Evolutionary conservation across 352 stramenopile species (phyloP).

Genomic region (Phytophthora meadii): DNA sequence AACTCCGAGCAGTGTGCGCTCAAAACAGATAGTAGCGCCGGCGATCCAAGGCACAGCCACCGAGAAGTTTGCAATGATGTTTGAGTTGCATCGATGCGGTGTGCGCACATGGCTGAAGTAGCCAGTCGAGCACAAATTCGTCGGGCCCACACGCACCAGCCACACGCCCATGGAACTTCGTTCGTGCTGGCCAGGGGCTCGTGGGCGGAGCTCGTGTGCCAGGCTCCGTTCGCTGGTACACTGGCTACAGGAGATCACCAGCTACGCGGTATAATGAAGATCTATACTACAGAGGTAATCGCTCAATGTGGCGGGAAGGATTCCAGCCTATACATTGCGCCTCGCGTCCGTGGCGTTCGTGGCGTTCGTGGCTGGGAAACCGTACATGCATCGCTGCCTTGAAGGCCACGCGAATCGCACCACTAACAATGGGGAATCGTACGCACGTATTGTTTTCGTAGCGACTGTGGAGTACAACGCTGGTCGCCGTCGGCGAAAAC

Average conservation of each 20-base stretch:
- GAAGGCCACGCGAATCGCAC: too few species aligned
- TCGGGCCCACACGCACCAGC: neutral
- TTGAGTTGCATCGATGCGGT: conserved; percentile 3
- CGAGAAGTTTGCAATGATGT: neutral
- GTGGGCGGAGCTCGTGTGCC: neutral
- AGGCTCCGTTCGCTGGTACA: neutral
- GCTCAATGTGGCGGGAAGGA: neutral
- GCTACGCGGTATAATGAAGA: too few species aligned
- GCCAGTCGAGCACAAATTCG: conserved; percentile 2
- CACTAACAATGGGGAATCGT: too few species aligned
- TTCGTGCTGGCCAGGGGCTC: neutral
- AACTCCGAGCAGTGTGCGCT: neutral
- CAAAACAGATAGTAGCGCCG: conserved; percentile 11
- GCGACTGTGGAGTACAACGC: neutral
- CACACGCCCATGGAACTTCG: conserved; percentile 5
- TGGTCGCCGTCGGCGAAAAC: neutral
- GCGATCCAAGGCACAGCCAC: neutral
- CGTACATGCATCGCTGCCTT: too few species aligned
- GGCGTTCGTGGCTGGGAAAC: neutral
- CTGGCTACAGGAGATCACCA: neutral
- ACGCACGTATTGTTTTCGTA: neutral
- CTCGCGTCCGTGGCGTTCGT: neutral
- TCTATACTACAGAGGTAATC: neutral
- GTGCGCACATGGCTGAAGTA: conserved; percentile 3
- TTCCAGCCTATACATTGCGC: neutral